Conservation (phyloP, 768 basidiomycete species). For the Termitomyces heimii region DNA sequence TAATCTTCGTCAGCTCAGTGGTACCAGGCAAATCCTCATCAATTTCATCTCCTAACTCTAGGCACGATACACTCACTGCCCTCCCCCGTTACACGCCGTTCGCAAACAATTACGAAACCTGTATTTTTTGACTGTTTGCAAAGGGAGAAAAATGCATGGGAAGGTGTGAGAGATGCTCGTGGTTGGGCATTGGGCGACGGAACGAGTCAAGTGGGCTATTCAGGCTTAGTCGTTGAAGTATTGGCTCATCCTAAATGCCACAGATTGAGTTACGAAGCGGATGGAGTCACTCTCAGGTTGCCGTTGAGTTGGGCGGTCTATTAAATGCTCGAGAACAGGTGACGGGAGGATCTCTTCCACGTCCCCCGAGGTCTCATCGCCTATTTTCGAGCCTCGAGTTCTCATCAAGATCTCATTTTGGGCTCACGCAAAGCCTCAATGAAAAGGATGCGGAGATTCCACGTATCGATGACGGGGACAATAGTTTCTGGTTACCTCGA, state of each 20-base stretch:
- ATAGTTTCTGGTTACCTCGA: constrained; percentile 23
- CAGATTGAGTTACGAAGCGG: constrained; percentile 24
- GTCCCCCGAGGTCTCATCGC: constrained; percentile 30
- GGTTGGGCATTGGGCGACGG: constrained; percentile 47
- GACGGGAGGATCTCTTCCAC: constrained; percentile 8
- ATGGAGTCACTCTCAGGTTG: constrained; percentile 49
- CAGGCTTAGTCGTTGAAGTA: background rate
- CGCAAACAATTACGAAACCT: constrained; percentile 85
- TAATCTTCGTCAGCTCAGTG: constrained; percentile 30
- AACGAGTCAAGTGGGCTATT: constrained; percentile 3
- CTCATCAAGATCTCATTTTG: constrained; percentile 25
- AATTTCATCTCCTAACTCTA: constrained; percentile 80
- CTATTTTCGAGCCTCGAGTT: constrained; percentile 52
- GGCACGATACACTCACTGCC: constrained; percentile 86
- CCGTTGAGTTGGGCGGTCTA: constrained; percentile 53
- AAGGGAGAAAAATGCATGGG: constrained; percentile 54
- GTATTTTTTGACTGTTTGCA: constrained; percentile 68
- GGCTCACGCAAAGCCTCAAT: constrained; percentile 24
- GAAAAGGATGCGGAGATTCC: constrained; percentile 24
- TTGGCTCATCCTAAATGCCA: constrained; percentile 13
- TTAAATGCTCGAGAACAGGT: constrained; percentile 41
- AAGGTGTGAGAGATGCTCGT: constrained; percentile 48
- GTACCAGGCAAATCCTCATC: constrained; percentile 70
- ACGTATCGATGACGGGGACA: constrained; percentile 15
- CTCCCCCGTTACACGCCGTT: constrained; percentile 70